A percentile compares a stretch with the other conserved stretches of the same genome.
These are phyloP conservation scores for Penicillium bialowiezense DNA, from an alignment of 495 filamentous ascomycete species.

Conservation along the genomic window DNA sequence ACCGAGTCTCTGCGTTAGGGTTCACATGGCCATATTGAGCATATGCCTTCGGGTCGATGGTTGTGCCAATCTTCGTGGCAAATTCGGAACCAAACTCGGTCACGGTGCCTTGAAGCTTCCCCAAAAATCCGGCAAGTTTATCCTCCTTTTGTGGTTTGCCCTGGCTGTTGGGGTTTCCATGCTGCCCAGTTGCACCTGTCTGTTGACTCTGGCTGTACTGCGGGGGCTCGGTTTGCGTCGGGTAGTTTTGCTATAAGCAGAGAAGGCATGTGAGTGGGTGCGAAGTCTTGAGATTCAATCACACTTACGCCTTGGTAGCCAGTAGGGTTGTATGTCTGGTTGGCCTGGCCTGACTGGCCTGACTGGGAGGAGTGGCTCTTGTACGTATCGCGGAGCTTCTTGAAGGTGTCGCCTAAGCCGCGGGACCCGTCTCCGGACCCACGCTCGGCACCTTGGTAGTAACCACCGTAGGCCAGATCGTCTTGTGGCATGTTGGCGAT, in stretches of 20 bases:
- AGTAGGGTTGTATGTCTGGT: constrained; percentile 13
- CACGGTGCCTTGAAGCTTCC: constrained; percentile 54
- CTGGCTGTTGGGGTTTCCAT: constrained; percentile 23
- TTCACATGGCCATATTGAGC: constrained; percentile 45
- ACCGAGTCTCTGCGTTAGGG: constrained; percentile 59
- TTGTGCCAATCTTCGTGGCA: constrained; percentile 45
- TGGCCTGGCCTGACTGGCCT: constrained; percentile 4
- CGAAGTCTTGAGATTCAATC: neutral
- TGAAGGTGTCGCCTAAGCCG: constrained; percentile 55
- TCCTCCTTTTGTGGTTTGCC: constrained; percentile 40
- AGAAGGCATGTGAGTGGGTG: constrained; percentile 2
- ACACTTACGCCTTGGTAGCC: constrained; percentile 15
- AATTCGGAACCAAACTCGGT: constrained; percentile 50
- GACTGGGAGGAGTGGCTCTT: constrained; percentile 28
- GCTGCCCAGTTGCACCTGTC: constrained; percentile 5
- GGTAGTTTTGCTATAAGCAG: constrained; percentile 8
- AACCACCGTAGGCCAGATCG: constrained; percentile 58
- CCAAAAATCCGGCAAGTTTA: constrained; percentile 50
- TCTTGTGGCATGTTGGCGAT: constrained; percentile 40
- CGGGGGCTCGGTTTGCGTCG: constrained; percentile 15
- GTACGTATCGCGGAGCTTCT: constrained; percentile 46
- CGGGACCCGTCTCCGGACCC: constrained; percentile 36
- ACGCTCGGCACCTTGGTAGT: constrained; percentile 33
- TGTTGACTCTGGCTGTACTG: constrained; percentile 16
- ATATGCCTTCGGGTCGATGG: constrained; percentile 50